Base-by-base conservation (phyloP, 257 asterid species). In the Solanum corneliomulleri region DNA sequence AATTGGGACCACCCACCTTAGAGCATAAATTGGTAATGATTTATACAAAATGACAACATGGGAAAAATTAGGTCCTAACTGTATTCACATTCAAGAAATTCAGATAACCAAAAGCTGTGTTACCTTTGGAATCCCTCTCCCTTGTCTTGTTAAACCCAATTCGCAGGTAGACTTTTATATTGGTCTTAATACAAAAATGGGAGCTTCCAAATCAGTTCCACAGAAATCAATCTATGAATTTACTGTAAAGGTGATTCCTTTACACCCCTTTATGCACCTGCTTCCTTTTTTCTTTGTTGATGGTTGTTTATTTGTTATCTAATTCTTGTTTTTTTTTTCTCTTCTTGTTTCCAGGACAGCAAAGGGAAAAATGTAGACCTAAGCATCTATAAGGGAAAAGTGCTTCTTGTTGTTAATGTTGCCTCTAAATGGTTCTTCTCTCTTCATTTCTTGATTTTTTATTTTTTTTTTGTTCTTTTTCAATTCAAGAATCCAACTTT, bases 341-440 rank as follows among this genome's bases (percentile, higher is more conserved):
- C 23, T 66, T 66, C 56, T 68, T 44, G 44, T 71, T n/a, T 23
- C 31, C 94, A 95, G 99, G 95, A 94, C 81, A 39, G 88, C 87
- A 97, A 88, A 87, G 95, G 96, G 82, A 92, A 89, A 33, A 95
- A 93, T 89, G 99, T 92, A 83, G 92, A 92, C 89, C 93, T 97
- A 74, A 89, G 90, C 76, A 31, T 44, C 41, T 95, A 94, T 89
- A 94, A 90, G 78, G 99, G 99, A 89, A 95, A 97, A 82, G 94
- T 94, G 85, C 93, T 97, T 91, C 97, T 97, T 78, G 95, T 95
- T 86, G 98, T 97, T 44, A 97, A 97, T 89, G 99, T 97, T 89
- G 99, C 99, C 89, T 95, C 99, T 86, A 97, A 95, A 92, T 97
- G 99, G 99, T 95, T 86, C 81, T 87, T 84, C 11, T 69, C 82